phyloP scores from a whole-genome alignment of 306 rosid genomes.

The Vigna mungo region DNA sequence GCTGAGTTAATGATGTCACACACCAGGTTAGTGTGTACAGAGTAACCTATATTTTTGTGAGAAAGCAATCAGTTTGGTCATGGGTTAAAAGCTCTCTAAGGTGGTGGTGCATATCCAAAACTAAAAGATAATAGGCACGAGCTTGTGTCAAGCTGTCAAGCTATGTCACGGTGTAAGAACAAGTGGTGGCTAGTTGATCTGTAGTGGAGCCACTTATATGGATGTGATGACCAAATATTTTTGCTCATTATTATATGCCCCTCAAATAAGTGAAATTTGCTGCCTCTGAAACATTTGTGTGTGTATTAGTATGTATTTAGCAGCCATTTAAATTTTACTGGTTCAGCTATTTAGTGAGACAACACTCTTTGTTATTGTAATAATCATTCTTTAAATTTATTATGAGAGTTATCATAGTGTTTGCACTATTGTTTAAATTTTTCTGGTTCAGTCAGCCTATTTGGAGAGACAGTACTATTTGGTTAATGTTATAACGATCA shows the following conservation, averaged over 20 bases:
- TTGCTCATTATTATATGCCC: neutral
- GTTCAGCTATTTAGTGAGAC: slow-evolving; percentile 5
- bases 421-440: slow-evolving; percentile 11
- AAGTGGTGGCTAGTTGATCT: neutral
- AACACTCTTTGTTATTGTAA: slow-evolving; percentile 5
- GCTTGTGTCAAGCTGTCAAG: slow-evolving; percentile 12
- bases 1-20: neutral
- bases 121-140: neutral
- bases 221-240: neutral
- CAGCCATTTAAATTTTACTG: neutral
- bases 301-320: neutral
- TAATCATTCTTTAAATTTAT: neutral
- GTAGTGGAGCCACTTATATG: neutral
- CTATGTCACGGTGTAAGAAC: neutral
- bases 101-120: slow-evolving; percentile 11
- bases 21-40: slow-evolving; percentile 7
- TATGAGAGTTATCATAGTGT: neutral
- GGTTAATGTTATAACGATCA: neutral
- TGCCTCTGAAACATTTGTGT: neutral
- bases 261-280: neutral
- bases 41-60: neutral
- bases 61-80: neutral
- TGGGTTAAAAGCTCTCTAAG: slow-evolving; percentile 21
- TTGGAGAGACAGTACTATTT: neutral
- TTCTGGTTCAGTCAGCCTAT: slow-evolving; percentile 5